Evolutionary conservation across 1,284 basidiomycete species (phyloP).

Genomic region (Papiliotrema nemorosa): DNA sequence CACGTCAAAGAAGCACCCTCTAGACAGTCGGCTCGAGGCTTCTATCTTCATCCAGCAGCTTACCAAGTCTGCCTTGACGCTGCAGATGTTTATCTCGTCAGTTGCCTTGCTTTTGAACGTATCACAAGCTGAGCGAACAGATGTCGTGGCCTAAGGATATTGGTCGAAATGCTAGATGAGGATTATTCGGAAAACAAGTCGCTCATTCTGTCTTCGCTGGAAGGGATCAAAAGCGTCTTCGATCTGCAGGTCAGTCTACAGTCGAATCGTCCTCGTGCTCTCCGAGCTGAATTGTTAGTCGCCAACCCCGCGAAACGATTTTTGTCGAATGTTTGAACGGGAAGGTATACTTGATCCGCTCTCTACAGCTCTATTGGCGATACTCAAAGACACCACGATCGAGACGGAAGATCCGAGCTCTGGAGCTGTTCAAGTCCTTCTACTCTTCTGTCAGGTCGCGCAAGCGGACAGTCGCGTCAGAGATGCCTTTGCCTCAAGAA

Average conservation of each 20-base stretch:
- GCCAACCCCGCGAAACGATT: slow-evolving; percentile 94
- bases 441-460: slow-evolving; percentile 92
- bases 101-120: slow-evolving; percentile 50
- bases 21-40: slow-evolving; percentile 90
- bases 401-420: slow-evolving; percentile 68
- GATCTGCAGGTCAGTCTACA: slow-evolving; percentile 60
- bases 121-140: slow-evolving; percentile 53
- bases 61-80: slow-evolving; percentile 83
- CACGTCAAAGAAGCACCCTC: slow-evolving; percentile 88
- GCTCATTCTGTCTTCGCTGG: slow-evolving; percentile 88
- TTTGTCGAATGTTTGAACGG: slow-evolving; percentile 95
- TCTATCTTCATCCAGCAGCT: slow-evolving; percentile 90
- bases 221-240: slow-evolving; percentile 91
- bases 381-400: slow-evolving; percentile 64
- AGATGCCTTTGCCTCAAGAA: slow-evolving; percentile 82
- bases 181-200: slow-evolving; percentile 85
- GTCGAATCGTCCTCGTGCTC: neutral
- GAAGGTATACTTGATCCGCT: slow-evolving; percentile 92
- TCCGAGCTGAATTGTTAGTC: slow-evolving; percentile 57
- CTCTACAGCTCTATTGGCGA: slow-evolving; percentile 80
- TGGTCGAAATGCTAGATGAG: slow-evolving; percentile 94
- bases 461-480: slow-evolving; percentile 90
- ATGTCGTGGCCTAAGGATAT: slow-evolving; percentile 86
- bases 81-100: slow-evolving; percentile 96
- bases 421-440: slow-evolving; percentile 83